Conservation (phyloP, 306 rosid species). For the Mucuna pruriens region DNA sequence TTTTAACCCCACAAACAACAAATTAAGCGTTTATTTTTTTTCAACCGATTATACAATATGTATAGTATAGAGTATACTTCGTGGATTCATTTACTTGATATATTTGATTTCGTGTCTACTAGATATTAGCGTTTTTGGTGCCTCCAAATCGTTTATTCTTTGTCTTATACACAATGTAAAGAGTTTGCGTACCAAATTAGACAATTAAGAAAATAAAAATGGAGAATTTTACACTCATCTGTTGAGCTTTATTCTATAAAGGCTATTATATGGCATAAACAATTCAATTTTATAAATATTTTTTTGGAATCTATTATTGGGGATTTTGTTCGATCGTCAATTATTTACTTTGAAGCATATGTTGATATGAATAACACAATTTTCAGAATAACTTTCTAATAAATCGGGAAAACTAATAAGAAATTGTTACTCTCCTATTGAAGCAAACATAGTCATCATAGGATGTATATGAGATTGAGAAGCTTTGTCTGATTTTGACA, state of each 20-base stretch:
- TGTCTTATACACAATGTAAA: neutral
- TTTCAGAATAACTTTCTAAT: neutral
- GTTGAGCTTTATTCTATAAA: neutral
- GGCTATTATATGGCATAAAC: neutral
- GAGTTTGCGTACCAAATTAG: neutral
- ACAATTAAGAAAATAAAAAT: neutral
- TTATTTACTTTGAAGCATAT: neutral
- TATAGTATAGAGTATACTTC: neutral
- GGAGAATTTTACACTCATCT: neutral
- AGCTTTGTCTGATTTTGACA: neutral
- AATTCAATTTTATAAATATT: neutral
- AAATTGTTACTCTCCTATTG: neutral
- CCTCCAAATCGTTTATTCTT: neutral
- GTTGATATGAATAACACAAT: neutral
- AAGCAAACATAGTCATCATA: neutral
- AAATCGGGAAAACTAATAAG: neutral
- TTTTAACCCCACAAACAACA: neutral
- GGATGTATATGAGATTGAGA: neutral
- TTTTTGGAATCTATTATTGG: neutral
- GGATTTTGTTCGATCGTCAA: neutral
- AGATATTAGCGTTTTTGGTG: constrained; percentile 8
- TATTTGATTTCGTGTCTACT: neutral
- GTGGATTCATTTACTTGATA: neutral
- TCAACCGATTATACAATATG: neutral
- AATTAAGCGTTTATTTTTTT: neutral